Percentiles rank a stretch among this genome's conserved stretches.
These are phyloP conservation scores for Aspergillus texensis DNA, from an alignment of 2,329 filamentous ascomycete genomes.

Conservation along the genomic window DNA sequence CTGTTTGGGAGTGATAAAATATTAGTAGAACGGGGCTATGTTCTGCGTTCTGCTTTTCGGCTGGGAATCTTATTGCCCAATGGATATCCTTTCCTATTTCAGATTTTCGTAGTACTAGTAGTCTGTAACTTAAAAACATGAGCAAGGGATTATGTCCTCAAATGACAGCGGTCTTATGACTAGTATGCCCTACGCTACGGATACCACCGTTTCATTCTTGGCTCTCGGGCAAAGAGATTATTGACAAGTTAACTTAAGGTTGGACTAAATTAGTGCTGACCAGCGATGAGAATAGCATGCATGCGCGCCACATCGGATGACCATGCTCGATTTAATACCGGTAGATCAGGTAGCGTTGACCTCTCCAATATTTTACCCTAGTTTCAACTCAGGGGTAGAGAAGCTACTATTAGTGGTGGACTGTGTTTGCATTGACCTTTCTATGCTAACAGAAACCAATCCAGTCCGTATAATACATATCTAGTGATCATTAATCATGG, in stretches of 20 bases:
- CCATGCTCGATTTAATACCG: neutral
- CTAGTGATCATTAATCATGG: slow-evolving; percentile 1
- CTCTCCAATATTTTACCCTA: neutral
- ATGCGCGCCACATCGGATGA: neutral
- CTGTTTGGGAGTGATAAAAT: no score
- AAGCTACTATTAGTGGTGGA: neutral
- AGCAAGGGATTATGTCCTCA: neutral
- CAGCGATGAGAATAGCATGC: neutral
- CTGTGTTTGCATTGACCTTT: neutral
- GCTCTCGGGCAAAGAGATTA: neutral
- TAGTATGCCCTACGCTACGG: neutral
- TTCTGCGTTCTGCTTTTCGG: no score
- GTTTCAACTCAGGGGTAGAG: neutral
- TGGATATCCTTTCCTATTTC: neutral
- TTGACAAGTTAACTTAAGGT: neutral
- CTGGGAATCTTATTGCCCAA: no score
- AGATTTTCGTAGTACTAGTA: neutral
- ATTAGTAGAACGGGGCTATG: no score
- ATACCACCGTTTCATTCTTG: neutral
- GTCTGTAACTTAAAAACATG: no score
- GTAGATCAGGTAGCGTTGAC: neutral
- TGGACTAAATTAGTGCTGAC: neutral
- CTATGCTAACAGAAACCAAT: neutral
- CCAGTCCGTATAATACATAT: slow-evolving; percentile 1
- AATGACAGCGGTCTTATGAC: neutral